Percentiles rank a stretch among this genome's conserved stretches.
Evolutionary conservation across 257 asterid genomes (phyloP).

Genomic region (Penstemon barbatus): DNA sequence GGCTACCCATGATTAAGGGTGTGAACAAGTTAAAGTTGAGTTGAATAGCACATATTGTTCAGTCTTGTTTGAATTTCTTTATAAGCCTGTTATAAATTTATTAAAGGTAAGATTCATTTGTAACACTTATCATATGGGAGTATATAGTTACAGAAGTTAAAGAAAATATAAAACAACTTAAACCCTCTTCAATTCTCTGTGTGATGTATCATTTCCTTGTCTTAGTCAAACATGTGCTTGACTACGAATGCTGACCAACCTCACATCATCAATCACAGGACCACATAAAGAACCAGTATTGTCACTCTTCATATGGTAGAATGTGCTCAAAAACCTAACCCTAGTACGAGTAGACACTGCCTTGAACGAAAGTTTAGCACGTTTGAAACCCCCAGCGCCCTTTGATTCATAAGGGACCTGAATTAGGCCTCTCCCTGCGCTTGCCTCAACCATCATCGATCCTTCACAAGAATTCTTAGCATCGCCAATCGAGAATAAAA

Average conservation of each 20-base stretch:
- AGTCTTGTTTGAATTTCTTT: too few species aligned
- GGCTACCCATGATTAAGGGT: background rate
- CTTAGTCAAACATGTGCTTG: constrained; percentile 6
- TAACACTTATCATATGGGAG: background rate
- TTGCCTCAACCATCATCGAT: constrained; percentile 68
- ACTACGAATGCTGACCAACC: constrained; percentile 44
- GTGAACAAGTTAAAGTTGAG: too few species aligned
- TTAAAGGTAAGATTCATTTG: background rate
- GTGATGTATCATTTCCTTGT: constrained; percentile 8
- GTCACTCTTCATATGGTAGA: constrained; percentile 72
- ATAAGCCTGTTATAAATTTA: too few species aligned
- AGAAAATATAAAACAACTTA: background rate
- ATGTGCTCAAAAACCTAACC: constrained; percentile 66
- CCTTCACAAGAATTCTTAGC: constrained; percentile 72
- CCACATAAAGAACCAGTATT: constrained; percentile 73
- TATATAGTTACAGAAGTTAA: constrained; percentile 5
- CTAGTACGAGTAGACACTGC: constrained; percentile 47
- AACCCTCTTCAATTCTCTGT: background rate
- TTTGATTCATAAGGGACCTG: constrained; percentile 54
- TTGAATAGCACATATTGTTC: too few species aligned
- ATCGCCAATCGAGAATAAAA: constrained; percentile 62
- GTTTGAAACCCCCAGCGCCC: constrained; percentile 63
- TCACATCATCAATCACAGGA: constrained; percentile 77
- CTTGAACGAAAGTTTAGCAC: constrained; percentile 49
- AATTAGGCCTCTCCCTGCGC: constrained; percentile 41